Evolutionary conservation across 108 stramenopile species (phyloP), one percentile per base, ranked within the genome.

Genomic region (Pseudonitzschia multistriata): DNA sequence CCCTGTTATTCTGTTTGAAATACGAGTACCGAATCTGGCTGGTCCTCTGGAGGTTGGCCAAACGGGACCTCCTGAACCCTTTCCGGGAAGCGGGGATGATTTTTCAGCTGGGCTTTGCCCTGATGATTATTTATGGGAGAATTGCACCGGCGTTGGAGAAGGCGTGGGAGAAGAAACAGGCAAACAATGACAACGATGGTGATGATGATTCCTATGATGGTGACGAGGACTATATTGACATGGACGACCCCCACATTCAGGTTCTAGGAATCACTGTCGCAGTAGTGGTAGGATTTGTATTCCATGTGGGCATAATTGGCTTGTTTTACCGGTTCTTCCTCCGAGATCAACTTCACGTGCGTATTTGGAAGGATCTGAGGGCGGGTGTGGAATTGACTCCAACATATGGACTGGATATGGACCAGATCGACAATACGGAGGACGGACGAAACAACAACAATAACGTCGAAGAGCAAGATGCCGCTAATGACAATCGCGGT

Each of bases 391-490:
- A 59, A 33, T 5, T 59, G 13, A 35, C 57, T 14, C 57, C 57
- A 59, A 19, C 57, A 15, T 59, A 59, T 33, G 57, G 57, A 33
- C 13, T 59, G 57, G 1, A 59, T 59, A 35, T 59, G n/a, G 57
- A 59, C 15, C 10, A 35, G 17, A 35, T n/a, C 31, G 28, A 35
- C 25, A 35, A 35, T 6, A 15, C 7, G 13, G 57, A n/a, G 13
- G n/a, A 19, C n/a, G 31, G n/a, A 30, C 28, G 21, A 10, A 33
- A 10, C n/a, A n/a, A 19, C 11, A 33, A n/a, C 29, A 33, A 17
- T 5, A 59, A 59, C 29, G 17, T 0, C 25, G 17, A 30, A 25
- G 8, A 17, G 10, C 14, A 57, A 24, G 27, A 33, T 29, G 17
- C 7, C 28, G 55, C 6, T 5, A 57, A 29, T 29, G 30, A 57